Conservation (phyloP, 202 grass and related monocot genomes). For the Schoenoplectus triqueter region DNA sequence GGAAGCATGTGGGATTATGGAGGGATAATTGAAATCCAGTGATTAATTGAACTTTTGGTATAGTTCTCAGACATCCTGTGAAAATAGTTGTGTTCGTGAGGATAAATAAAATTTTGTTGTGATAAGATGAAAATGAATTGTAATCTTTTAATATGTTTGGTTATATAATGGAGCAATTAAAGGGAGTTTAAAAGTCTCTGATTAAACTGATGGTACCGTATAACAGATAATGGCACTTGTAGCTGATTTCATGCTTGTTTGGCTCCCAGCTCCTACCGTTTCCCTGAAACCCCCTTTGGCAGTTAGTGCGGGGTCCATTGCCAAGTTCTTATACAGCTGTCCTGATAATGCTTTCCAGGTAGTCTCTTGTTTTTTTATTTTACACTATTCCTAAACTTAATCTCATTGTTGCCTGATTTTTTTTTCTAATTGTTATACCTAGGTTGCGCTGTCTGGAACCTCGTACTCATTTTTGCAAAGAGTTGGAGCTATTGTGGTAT, state of each 20-base stretch:
- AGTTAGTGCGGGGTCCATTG: constrained; percentile 60
- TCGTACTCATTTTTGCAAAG: constrained; percentile 83
- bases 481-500: constrained; percentile 88
- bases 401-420: background rate
- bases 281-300: constrained; percentile 68
- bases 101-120: background rate
- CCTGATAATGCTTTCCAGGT: constrained; percentile 98
- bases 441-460: constrained; percentile 85
- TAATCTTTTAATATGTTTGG: background rate
- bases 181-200: background rate
- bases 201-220: background rate
- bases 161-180: constrained; percentile 11
- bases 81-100: background rate
- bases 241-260: constrained; percentile 96
- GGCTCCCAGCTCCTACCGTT: constrained; percentile 92
- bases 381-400: constrained; percentile 11
- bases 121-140: background rate
- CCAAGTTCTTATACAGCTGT: constrained; percentile 77
- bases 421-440: constrained; percentile 26
- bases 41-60: background rate
- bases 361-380: constrained; percentile 33
- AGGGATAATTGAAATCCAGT: background rate
- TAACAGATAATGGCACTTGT: constrained; percentile 86
- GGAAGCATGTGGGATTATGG: background rate
- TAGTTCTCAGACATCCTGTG: background rate